Evolutionary conservation across 805 yeast species (phyloP), one percentile per base, ranked within the genome.

Genomic region (Saccharomycopsis sp.): DNA sequence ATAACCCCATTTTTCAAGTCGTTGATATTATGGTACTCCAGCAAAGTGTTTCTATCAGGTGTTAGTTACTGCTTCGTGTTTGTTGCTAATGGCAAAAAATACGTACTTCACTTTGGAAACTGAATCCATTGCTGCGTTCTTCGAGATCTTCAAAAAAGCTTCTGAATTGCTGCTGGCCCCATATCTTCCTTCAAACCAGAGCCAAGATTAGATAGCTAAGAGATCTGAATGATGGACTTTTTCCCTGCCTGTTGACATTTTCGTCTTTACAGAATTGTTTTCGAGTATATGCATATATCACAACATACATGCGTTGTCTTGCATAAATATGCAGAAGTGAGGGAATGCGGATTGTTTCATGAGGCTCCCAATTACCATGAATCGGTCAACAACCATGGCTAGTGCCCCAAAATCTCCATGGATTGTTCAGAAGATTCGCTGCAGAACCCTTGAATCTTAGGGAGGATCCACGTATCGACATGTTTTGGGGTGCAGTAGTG

Each of bases 1-100:
- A 60, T 7, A 3, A 60, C 63, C 5, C 59, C 59, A 14, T 23
- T 57, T 29, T 60, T 60, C 34, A 60, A 47, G 35, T 58, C 61
- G 20, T 20, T 38, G 3, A 60, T 20, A 20, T 24, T 56, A n/a
- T n/a, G 12, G 23, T 60, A 58, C 49, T 55, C 55, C 49, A 44
- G 22, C 49, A 44, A 44, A 3, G 49, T 44, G 12, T n/a, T 44
- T 44, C 49, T 44, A 17, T 29, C 12, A 5, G 38, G 5, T 29
- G 38, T 29, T 12, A 29, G 38, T 7, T 7, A 12, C 5, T 29
- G 38, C 12, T 29, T 29, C 9, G 12, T 12, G 5, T 29, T 12
- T 12, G 12, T 5, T 12, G 38, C 38, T 29, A 29, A 29, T 8
- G 41, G 41, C 14, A 44, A 17, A 44, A 12, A 44, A 44, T 44